Conservation (phyloP, 768 basidiomycete genomes). For the Gloeopeniophorella convolvens region DNA sequence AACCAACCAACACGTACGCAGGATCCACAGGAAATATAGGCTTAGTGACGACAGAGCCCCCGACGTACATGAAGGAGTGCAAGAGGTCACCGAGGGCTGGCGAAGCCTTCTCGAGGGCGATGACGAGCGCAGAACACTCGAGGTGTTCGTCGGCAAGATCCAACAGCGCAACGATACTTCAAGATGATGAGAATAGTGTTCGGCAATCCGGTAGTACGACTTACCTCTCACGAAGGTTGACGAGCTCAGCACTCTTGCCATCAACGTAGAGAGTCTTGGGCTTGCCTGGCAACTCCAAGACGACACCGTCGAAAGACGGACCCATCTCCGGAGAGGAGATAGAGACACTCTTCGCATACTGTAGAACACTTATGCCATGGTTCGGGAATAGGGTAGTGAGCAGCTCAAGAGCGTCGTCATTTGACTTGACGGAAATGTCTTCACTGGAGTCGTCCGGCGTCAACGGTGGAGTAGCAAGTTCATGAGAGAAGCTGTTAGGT, state of each 20-base stretch:
- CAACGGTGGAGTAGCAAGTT: conserved; percentile 65
- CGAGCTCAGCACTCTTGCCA: conserved; percentile 72
- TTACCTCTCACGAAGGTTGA: conserved; percentile 80
- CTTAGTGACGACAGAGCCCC: conserved; percentile 77
- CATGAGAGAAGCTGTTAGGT: conserved; percentile 22
- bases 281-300: conserved; percentile 64
- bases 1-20: conserved; percentile 75
- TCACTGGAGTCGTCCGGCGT: conserved; percentile 65
- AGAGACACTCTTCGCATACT: conserved; percentile 68
- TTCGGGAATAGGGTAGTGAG: conserved; percentile 74
- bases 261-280: conserved; percentile 79
- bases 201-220: conserved; percentile 15
- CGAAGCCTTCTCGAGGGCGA: conserved; percentile 70
- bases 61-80: conserved; percentile 91
- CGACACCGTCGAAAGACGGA: conserved; percentile 67
- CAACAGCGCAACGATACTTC: conserved; percentile 76
- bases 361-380: conserved; percentile 58
- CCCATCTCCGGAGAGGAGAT: conserved; percentile 66
- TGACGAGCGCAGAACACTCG: conserved; percentile 69
- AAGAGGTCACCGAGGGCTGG: conserved; percentile 66
- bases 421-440: conserved; percentile 33
- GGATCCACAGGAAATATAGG: conserved; percentile 71
- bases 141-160: conserved; percentile 85
- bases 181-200: conserved; percentile 2
- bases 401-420: conserved; percentile 67